Conservation (phyloP, 192 early-diverging fungal species). For the Thamnidium elegans region DNA sequence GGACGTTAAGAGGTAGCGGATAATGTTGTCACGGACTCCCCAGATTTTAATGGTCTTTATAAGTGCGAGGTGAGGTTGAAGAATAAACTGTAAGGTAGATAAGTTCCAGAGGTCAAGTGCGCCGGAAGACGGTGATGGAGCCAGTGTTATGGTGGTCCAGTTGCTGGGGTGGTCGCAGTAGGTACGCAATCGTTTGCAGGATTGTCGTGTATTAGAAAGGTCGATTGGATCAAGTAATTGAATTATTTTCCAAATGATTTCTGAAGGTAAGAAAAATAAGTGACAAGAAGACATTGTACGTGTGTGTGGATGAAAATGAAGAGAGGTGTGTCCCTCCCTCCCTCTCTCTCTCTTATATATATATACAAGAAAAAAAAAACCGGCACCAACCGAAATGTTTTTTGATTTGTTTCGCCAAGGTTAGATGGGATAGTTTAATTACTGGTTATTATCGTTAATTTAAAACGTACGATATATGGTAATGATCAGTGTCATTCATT, state of each 20-base stretch:
- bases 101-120: slow-evolving; percentile 8
- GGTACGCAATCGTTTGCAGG: background rate
- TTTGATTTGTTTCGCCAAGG: too few relatives aligned
- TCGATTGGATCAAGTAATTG: background rate
- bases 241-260: slow-evolving; percentile 11
- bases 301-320: too few relatives aligned
- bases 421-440: too few relatives aligned
- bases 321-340: too few relatives aligned
- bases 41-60: slow-evolving; percentile 13
- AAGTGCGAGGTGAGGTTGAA: background rate
- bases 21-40: slow-evolving; percentile 19
- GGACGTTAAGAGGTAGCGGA: slow-evolving; percentile 4
- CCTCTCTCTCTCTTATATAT: too few relatives aligned
- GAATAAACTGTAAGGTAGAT: background rate
- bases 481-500: too few relatives aligned
- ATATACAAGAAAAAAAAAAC: too few relatives aligned
- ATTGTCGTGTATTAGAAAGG: background rate
- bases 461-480: too few relatives aligned
- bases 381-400: too few relatives aligned
- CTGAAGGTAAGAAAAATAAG: slow-evolving; percentile 9
- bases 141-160: slow-evolving; percentile 1
- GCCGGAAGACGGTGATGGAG: background rate
- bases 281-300: too few relatives aligned
- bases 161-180: slow-evolving; percentile 13
- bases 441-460: too few relatives aligned